Conservation (phyloP, 1,284 basidiomycete genomes). For the Papiliotrema laurentii region DNA sequence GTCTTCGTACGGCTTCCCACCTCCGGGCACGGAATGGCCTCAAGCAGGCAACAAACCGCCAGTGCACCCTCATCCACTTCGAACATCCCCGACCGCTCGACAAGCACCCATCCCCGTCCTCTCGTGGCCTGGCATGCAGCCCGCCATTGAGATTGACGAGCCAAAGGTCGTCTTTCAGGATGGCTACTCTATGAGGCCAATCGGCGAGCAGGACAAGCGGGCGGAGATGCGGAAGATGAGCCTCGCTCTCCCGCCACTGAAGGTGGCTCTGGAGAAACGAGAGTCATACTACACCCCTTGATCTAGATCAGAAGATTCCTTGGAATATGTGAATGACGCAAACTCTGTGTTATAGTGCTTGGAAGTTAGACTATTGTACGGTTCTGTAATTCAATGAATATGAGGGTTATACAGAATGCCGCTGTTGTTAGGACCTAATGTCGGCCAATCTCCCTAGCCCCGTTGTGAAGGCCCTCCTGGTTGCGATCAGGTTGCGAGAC, state of each 20-base stretch:
- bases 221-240: neutral
- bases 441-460: too few species aligned
- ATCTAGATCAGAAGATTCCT: too few species aligned
- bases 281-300: slow-evolving; percentile 9
- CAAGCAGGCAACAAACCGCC: neutral
- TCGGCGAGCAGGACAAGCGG: neutral
- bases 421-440: too few species aligned
- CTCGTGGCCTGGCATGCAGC: slow-evolving; percentile 8
- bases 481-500: too few species aligned
- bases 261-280: slow-evolving; percentile 2
- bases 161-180: neutral
- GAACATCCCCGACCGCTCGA: neutral
- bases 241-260: slow-evolving; percentile 2
- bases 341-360: too few species aligned
- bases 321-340: too few species aligned
- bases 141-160: slow-evolving; percentile 3
- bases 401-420: too few species aligned
- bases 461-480: too few species aligned
- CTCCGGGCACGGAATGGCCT: neutral
- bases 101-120: neutral
- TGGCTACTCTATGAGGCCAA: neutral
- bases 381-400: too few species aligned
- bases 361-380: too few species aligned
- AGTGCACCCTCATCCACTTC: neutral
- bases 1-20: slow-evolving; percentile 6